Percentiles rank a stretch among this genome's conserved stretches.
Conservation (phyloP, 176 grass and related monocot genomes). For the Oryza longistaminata region DNA sequence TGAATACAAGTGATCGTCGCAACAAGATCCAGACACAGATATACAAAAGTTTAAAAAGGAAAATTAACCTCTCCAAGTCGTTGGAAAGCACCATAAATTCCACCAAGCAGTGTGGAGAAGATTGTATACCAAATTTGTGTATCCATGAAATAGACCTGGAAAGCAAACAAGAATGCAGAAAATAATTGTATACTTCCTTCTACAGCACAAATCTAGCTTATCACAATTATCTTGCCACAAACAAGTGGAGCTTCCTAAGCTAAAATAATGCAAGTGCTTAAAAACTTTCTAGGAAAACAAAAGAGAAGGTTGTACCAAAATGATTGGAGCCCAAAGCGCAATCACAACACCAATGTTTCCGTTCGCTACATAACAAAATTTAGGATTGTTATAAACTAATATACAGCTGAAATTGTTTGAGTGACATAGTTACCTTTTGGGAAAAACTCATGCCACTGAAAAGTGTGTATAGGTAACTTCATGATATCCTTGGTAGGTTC, state of each 20-base stretch:
- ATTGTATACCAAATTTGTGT: slow-evolving; percentile 99
- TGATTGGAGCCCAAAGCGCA: slow-evolving; percentile 86
- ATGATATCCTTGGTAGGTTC: slow-evolving; percentile 85
- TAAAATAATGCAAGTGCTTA: slow-evolving; percentile 8
- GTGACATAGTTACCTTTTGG: slow-evolving; percentile 70
- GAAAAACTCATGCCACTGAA: slow-evolving; percentile 94
- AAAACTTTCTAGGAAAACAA: slow-evolving; percentile 27
- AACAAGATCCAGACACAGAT: background rate
- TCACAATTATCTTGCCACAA: background rate
- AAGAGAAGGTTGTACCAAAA: slow-evolving; percentile 63
- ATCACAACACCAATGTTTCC: slow-evolving; percentile 87
- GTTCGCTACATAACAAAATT: slow-evolving; percentile 57
- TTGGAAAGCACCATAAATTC: slow-evolving; percentile 89
- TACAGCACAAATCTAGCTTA: slow-evolving; percentile 6
- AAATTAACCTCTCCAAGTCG: slow-evolving; percentile 89
- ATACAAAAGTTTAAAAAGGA: slow-evolving; percentile 3
- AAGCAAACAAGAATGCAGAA: slow-evolving; percentile 36
- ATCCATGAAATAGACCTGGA: slow-evolving; percentile 98
- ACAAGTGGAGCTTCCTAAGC: background rate
- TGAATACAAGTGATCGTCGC: no score
- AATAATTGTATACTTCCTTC: slow-evolving; percentile 28
- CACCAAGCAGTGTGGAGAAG: slow-evolving; percentile 89
- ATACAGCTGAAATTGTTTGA: slow-evolving; percentile 7
- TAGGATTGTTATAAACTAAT: slow-evolving; percentile 36
- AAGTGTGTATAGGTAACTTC: slow-evolving; percentile 69